These are phyloP conservation scores for Spatholobus suberectus DNA, from an alignment of 306 rosid species.

Conservation along the genomic window DNA sequence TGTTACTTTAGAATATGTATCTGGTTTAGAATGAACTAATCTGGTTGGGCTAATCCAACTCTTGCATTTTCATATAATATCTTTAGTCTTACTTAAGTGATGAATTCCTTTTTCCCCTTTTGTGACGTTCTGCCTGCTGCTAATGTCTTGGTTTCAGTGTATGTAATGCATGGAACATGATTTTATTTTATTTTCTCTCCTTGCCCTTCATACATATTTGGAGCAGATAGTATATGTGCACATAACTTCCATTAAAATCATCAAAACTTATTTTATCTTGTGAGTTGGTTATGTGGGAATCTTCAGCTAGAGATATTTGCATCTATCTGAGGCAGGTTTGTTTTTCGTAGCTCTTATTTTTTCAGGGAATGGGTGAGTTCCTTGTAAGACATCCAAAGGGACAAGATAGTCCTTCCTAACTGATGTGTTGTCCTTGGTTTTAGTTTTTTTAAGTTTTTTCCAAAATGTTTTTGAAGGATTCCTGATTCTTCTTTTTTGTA, in stretches of 20 bases:
- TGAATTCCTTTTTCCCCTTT: background rate
- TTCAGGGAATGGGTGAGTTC: background rate
- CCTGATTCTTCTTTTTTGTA: background rate
- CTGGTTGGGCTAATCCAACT: constrained; percentile 1
- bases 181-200: too few relatives aligned
- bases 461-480: background rate
- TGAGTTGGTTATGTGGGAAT: background rate
- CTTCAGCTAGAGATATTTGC: background rate
- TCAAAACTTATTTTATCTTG: background rate
- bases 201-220: background rate
- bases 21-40: constrained; percentile 6
- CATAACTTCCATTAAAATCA: background rate
- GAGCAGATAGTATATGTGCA: constrained; percentile 12
- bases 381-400: background rate
- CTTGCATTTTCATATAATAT: constrained; percentile 18
- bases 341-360: background rate
- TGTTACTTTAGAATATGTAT: background rate
- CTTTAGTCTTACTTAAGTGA: background rate
- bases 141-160: background rate
- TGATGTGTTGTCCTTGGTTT: background rate
- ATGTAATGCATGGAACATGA: background rate
- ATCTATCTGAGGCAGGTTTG: background rate
- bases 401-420: background rate
- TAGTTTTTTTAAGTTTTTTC: background rate
- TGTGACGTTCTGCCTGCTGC: background rate